Conservation (phyloP, 1,284 basidiomycete genomes). For the Prillingera fragicola region DNA sequence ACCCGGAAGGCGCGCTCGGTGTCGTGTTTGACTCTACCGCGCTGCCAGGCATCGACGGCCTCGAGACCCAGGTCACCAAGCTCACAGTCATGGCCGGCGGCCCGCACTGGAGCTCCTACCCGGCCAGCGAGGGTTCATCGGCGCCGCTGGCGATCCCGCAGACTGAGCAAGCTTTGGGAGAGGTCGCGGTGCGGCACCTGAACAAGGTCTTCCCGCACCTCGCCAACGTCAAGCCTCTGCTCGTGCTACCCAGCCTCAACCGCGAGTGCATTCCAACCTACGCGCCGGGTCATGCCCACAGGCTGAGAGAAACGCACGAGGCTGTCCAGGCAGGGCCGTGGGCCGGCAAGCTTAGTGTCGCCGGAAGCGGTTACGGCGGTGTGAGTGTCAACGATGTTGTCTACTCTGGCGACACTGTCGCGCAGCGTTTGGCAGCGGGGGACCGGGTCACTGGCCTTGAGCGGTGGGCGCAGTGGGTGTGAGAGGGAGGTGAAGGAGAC, state of each 20-base stretch:
- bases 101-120: conserved; percentile 56
- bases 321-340: conserved; percentile 53
- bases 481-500: too few species aligned
- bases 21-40: conserved; percentile 78
- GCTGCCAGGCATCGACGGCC: conserved; percentile 56
- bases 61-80: conserved; percentile 52
- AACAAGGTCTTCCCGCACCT: conserved; percentile 53
- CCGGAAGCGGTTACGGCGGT: conserved; percentile 81
- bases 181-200: conserved; percentile 49
- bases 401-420: conserved; percentile 57
- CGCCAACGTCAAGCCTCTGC: conserved; percentile 45
- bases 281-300: conserved; percentile 63
- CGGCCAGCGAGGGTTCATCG: conserved; percentile 2
- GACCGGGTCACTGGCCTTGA: conserved; percentile 42
- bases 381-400: conserved; percentile 89
- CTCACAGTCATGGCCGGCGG: conserved; percentile 91
- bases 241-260: conserved; percentile 58
- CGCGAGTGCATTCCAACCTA: conserved; percentile 76
- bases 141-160: conserved; percentile 8
- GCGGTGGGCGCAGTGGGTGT: conserved; percentile 29
- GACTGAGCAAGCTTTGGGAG: conserved; percentile 20
- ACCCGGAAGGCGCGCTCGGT: conserved; percentile 58
- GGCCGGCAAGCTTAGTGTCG: conserved; percentile 61
- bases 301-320: conserved; percentile 60
- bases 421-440: conserved; percentile 22